These are phyloP conservation scores for Tolypocladium album DNA, from an alignment of 2,329 filamentous ascomycete genomes.

Conservation along the genomic window DNA sequence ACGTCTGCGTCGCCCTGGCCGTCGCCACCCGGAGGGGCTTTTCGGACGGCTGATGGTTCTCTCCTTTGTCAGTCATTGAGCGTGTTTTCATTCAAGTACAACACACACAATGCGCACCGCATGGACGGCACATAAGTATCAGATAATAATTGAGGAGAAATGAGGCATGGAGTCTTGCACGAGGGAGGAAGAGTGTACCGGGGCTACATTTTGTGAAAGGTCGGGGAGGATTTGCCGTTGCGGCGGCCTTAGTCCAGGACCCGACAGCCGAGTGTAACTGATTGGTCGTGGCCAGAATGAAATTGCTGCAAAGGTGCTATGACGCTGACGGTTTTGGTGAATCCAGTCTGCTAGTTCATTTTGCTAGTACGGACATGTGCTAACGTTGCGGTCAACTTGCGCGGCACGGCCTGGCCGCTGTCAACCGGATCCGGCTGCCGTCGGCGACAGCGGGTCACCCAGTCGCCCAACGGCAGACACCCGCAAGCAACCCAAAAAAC, in stretches of 20 bases:
- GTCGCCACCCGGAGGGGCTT: background rate
- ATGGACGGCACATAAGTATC: background rate
- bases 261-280: slow-evolving; percentile 5
- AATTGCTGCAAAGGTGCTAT: background rate
- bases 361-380: background rate
- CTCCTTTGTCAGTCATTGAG: background rate
- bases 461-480: background rate
- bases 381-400: background rate
- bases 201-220: background rate
- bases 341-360: background rate
- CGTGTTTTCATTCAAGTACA: too few species aligned
- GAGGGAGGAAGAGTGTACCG: background rate
- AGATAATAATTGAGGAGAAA: background rate
- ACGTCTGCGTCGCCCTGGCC: background rate
- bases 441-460: background rate
- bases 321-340: background rate
- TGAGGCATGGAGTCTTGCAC: background rate
- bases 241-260: background rate
- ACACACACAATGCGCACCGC: background rate
- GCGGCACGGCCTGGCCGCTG: background rate
- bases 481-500: background rate
- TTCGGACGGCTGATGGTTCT: background rate
- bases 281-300: background rate
- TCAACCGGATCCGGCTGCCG: background rate
- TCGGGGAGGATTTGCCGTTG: background rate